Percentiles rank a stretch among this genome's conserved stretches.
Evolutionary conservation across 345 rosid genomes (phyloP).

Genomic region (Bretschneidera sinensis): DNA sequence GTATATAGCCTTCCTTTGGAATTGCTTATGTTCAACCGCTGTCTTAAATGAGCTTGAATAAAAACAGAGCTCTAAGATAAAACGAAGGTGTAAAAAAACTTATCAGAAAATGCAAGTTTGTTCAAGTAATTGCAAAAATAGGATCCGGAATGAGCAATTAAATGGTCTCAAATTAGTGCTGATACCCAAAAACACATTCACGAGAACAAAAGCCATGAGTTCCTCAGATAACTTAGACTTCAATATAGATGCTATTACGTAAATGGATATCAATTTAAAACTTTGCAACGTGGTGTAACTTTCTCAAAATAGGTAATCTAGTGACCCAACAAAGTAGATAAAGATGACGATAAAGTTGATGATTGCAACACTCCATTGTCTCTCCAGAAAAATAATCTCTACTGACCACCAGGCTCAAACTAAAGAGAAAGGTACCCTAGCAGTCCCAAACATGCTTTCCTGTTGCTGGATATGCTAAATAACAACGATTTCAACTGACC

Average conservation of each 20-base stretch:
- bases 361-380: not conserved
- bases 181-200: not conserved
- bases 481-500: conserved; percentile 34
- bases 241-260: not conserved
- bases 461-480: not conserved
- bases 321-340: not conserved
- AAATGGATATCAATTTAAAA: no score
- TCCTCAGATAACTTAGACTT: no score
- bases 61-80: not conserved
- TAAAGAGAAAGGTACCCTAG: no score
- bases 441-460: not conserved
- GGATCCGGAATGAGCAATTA: not conserved
- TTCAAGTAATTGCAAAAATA: no score
- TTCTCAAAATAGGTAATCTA: not conserved
- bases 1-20: no score
- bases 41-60: no score
- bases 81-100: not conserved
- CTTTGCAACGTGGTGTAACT: not conserved
- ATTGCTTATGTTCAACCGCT: no score
- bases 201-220: not conserved
- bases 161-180: not conserved
- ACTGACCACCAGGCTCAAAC: conserved; percentile 1
- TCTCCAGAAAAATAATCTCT: not conserved
- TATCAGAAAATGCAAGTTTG: not conserved
- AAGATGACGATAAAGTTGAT: not conserved